A percentile compares a stretch with the other conserved stretches of the same genome.
phyloP scores from a whole-genome alignment of 345 rosid species.

The Eucalyptus cloeziana region DNA sequence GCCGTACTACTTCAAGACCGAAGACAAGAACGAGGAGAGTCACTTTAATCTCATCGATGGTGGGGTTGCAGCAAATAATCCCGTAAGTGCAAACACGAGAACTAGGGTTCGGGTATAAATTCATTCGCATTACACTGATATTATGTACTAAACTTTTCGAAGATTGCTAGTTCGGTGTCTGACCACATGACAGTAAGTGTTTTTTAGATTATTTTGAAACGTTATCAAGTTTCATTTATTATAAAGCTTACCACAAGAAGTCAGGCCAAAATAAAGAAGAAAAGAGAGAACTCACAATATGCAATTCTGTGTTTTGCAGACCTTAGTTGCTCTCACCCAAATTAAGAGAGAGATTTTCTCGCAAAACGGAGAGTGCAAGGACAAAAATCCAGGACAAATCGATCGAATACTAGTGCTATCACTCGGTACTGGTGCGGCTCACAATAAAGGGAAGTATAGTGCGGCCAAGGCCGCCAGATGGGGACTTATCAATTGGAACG shows the following conservation, averaged over 20 bases:
- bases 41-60: constrained; percentile 14
- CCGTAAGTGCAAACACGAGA: background rate
- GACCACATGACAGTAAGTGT: background rate
- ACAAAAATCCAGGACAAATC: background rate
- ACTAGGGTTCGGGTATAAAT: background rate
- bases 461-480: background rate
- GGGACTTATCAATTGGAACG: background rate
- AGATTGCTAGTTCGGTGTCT: background rate
- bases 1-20: background rate
- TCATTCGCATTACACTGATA: background rate
- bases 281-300: background rate
- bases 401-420: background rate
- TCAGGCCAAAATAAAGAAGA: background rate
- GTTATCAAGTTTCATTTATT: background rate
- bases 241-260: background rate
- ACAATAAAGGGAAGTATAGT: background rate
- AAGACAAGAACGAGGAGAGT: background rate
- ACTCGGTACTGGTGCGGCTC: background rate
- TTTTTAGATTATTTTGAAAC: background rate
- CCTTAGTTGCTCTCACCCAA: background rate
- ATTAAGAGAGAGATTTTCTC: background rate
- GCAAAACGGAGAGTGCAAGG: background rate
- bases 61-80: constrained; percentile 13
- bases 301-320: background rate
- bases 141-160: background rate